Base-by-base conservation (phyloP, 306 rosid genomes). In the Citrullus colocynthis region DNA sequence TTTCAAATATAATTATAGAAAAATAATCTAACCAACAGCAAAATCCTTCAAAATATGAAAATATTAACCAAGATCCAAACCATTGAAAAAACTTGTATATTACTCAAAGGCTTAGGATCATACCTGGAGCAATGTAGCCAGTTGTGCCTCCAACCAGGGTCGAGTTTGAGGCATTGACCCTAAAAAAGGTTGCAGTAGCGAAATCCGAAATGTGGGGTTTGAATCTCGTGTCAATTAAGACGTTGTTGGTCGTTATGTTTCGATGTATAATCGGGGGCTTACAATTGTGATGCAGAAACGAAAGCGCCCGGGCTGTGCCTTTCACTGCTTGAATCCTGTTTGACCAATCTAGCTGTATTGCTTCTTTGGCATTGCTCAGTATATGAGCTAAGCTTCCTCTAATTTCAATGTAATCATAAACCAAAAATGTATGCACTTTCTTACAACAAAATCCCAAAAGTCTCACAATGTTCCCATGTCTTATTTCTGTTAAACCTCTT, bases 71-170 rank as follows among this genome's bases (percentile, higher is more conserved):
- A 0, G 65, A 24, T 21, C 10, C 34, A 60, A 24, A 21, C 2
- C 64, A 41, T 34, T 34, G 39, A 56, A 54, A 56, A 54, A 52
- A 54, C n/a, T 45, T 13, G 39, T 36, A 45, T 11, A 24, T 4
- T 24, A 24, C 28, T 30, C 20, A 73, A 36, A 36, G 39, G 6
- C 36, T 5, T 5, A 36, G 9, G 9, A 8, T 58, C 34, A 11
- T 5, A 87, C 88, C 88, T 84, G 90, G 90, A 30, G 88, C 88
- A 74, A 85, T 83, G 65, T 87, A 84, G 30, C 88, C 90, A 65
- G 76, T 76, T 45, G 90, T 84, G 28, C 88, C 88, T 0, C 85
- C 85, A 78, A 87, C 78, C 5, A 42, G 0, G 48, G 87, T 9
- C 8, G 89, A 42, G 48, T 86, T 87, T 84, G 82, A 30, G 57